Evolutionary conservation across 2,329 filamentous ascomycete genomes (phyloP), one percentile per base, ranked within the genome.

Genomic region (Penicillium sp.): DNA sequence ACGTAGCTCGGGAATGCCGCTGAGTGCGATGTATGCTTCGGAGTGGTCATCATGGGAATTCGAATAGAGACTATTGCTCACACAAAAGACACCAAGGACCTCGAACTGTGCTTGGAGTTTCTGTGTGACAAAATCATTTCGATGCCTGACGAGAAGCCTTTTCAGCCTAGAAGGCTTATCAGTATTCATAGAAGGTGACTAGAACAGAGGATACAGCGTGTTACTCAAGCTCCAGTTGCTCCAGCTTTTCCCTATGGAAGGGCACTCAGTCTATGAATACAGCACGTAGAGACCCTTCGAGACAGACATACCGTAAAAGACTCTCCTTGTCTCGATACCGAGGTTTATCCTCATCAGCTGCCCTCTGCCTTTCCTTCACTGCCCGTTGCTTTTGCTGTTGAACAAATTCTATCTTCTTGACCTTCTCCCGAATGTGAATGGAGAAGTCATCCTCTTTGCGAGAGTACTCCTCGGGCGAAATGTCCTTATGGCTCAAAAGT

Each of bases 1-100:
- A 14, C 51, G 53, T n/a, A 57, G 36, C 3, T 50, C 34, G 3
- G 20, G 37, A n/a, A 57, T 52, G 4, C 48, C 51, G 25, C 54
- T 57, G 8, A 57, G 43, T 9, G 19, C 17, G 4, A 52, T 28
- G 16, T 53, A 58, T 2, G 32, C 39, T 5, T 37, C 16, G 19
- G 35, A 25, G 2, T 45, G 33, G 3, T 37, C 21, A 4, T 31
- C 33, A 8, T 44, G 41, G 25, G 53, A 29, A 4, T 39, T 13
- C 1, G 27, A 11, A 14, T 54, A 57, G 3, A 53, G 33, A 7
- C 27, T 33, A 26, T 50, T 57, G 37, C 54, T 54, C 4, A 56
- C 48, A 25, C 48, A 57, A 16, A 56, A 56, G 3, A 54, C 34
- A 10, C 30, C 39, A 7, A 41, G 32, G 1, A 29, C 15, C 4